Conservation (phyloP, 2,329 filamentous ascomycete species). For the Clarireedia monteithiana region DNA sequence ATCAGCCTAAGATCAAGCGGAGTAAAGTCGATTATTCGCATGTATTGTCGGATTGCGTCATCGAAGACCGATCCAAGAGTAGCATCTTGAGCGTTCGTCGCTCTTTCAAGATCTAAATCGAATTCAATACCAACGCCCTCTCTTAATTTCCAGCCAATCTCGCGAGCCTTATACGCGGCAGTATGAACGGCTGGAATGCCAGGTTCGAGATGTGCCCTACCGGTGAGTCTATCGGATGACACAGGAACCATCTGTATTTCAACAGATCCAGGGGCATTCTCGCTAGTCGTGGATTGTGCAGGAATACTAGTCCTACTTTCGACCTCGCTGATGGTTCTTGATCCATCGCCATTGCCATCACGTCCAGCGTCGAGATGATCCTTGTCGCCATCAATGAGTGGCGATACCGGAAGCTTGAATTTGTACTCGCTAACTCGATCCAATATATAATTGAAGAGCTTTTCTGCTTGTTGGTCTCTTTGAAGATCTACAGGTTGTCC, state of each 20-base stretch:
- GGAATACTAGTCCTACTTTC: slow-evolving; percentile 57
- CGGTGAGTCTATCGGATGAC: slow-evolving; percentile 61
- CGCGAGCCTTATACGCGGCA: slow-evolving; percentile 67
- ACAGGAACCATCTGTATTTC: slow-evolving; percentile 52
- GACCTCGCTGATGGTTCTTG: slow-evolving; percentile 62
- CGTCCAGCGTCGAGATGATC: slow-evolving; percentile 75
- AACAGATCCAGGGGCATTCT: slow-evolving; percentile 9
- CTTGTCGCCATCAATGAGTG: slow-evolving; percentile 74
- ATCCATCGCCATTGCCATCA: slow-evolving; percentile 64
- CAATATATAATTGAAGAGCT: slow-evolving; percentile 88
- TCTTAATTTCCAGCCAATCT: slow-evolving; percentile 77
- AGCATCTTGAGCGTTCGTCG: slow-evolving; percentile 53
- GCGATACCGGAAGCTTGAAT: slow-evolving; percentile 61
- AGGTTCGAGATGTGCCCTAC: slow-evolving; percentile 63
- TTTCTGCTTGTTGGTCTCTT: slow-evolving; percentile 78
- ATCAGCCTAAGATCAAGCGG: slow-evolving; percentile 82
- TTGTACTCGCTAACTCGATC: slow-evolving; percentile 89
- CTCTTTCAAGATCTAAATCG: slow-evolving; percentile 63
- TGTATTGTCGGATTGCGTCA: slow-evolving; percentile 82
- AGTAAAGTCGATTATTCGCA: slow-evolving; percentile 70
- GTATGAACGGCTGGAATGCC: slow-evolving; percentile 61
- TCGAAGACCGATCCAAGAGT: slow-evolving; percentile 90
- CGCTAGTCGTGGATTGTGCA: slow-evolving; percentile 43
- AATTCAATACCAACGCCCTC: slow-evolving; percentile 52
- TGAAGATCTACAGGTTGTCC: slow-evolving; percentile 69